These are phyloP conservation scores for Xylaria intraflava DNA, from an alignment of 495 filamentous ascomycete genomes.

Conservation along the genomic window DNA sequence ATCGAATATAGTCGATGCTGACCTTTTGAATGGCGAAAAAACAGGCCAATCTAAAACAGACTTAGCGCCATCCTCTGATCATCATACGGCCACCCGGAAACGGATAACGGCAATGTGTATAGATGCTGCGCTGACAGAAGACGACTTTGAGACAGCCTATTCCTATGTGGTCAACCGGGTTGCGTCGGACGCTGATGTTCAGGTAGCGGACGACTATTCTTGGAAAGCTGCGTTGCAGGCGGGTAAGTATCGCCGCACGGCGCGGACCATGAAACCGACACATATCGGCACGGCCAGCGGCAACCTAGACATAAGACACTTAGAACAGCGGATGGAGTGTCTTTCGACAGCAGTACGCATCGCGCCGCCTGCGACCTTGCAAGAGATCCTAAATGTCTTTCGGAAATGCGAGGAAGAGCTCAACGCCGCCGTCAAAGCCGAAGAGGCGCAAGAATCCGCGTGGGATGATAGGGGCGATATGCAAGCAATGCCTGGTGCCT, in stretches of 20 bases:
- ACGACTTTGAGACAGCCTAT: conserved; percentile 96
- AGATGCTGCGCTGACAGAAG: conserved; percentile 72
- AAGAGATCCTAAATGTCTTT: conserved; percentile 80
- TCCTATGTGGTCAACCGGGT: conserved; percentile 79
- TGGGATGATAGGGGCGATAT: conserved; percentile 63
- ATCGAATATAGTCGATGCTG: conserved; percentile 66
- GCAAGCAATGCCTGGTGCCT: conserved; percentile 60
- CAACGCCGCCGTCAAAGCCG: conserved; percentile 56
- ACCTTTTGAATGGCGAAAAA: conserved; percentile 40
- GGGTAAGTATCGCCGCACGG: conserved; percentile 63
- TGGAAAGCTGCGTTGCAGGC: conserved; percentile 91
- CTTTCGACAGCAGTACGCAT: conserved; percentile 78
- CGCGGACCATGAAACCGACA: conserved; percentile 38
- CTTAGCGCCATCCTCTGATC: conserved; percentile 8
- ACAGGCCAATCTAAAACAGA: conserved; percentile 1
- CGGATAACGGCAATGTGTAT: conserved; percentile 85
- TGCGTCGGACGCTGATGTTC: conserved; percentile 13
- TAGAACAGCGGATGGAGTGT: conserved; percentile 85
- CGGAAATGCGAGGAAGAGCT: conserved; percentile 85
- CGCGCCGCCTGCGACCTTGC: conserved; percentile 67
- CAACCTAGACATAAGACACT: conserved; percentile 53
- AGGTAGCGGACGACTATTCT: conserved; percentile 64
- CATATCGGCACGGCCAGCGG: conserved; percentile 48
- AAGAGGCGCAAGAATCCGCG: conserved; percentile 65
- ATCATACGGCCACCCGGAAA: conserved; percentile 42